These are phyloP conservation scores for Fragosphaeria purpurea DNA, from an alignment of 2,329 filamentous ascomycete genomes.

Conservation along the genomic window DNA sequence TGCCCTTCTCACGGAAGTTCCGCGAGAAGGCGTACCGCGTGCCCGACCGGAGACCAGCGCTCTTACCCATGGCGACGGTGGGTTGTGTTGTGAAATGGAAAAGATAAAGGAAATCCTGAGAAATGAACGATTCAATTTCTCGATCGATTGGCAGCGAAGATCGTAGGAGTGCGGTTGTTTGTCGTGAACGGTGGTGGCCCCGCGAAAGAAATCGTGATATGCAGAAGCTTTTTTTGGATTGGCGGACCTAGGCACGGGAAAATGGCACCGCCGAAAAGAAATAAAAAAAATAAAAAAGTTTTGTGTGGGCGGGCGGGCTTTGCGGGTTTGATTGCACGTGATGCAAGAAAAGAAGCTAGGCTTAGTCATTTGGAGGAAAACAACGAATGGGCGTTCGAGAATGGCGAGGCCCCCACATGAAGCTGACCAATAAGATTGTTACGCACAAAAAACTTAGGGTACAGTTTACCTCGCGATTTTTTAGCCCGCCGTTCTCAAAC, in stretches of 20 bases:
- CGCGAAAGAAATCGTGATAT: conserved; percentile 7
- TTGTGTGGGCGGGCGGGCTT: conserved; percentile 9
- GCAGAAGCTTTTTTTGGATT: neutral
- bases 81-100: conserved; percentile 18
- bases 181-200: conserved; percentile 1
- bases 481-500: neutral
- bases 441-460: conserved; percentile 13
- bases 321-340: conserved; percentile 7
- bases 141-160: conserved; percentile 1
- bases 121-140: conserved; percentile 2
- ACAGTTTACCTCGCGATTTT: neutral
- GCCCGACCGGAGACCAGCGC: conserved; percentile 76
- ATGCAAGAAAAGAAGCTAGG: neutral
- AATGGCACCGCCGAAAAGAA: conserved; percentile 2
- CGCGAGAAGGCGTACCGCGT: conserved; percentile 92
- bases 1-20: conserved; percentile 89
- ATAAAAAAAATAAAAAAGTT: conserved; percentile 7
- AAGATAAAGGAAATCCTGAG: too few species aligned
- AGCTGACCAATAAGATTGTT: neutral
- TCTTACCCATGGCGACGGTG: conserved; percentile 61
- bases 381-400: too few species aligned
- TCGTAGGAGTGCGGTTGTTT: neutral
- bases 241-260: neutral
- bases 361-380: too few species aligned
- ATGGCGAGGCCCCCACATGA: too few species aligned